A percentile compares a stretch with the other conserved stretches of the same genome.
phyloP scores from a whole-genome alignment of 2,329 filamentous ascomycete species.

The Colletotrichum sp. region DNA sequence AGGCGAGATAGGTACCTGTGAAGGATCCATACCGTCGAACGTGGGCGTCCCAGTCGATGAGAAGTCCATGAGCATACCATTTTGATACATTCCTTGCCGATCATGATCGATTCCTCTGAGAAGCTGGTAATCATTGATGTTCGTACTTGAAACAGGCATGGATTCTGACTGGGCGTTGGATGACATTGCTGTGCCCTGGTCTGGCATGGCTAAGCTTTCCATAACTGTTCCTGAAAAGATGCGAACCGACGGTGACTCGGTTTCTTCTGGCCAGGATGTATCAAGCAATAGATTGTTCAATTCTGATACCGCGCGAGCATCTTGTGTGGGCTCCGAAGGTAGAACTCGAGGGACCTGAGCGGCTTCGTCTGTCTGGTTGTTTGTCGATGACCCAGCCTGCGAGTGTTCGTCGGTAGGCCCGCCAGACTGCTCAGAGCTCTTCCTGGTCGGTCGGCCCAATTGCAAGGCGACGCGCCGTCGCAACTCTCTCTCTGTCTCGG shows the following conservation, averaged over 20 bases:
- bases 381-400: not conserved
- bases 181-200: not conserved
- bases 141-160: not conserved
- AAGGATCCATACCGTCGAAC: not conserved
- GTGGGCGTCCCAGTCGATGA: not conserved
- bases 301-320: not conserved
- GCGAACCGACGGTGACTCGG: not conserved
- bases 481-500: conserved; percentile 1
- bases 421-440: not conserved
- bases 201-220: not conserved
- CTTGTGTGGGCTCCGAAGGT: not conserved
- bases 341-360: not conserved
- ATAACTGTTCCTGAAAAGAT: not conserved
- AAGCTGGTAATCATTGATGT: not conserved
- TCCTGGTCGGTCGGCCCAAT: not conserved
- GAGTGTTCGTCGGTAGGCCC: not conserved
- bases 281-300: not conserved
- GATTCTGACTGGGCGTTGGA: not conserved
- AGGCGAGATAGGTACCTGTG: not conserved
- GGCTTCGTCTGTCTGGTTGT: not conserved
- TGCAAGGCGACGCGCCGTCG: not conserved
- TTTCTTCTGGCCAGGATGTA: not conserved
- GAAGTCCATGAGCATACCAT: not conserved
- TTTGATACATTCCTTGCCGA: not conserved
- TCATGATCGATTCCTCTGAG: not conserved